Evolutionary conservation across 2,329 filamentous ascomycete genomes (phyloP).

Genomic region (Fusarium luffae): DNA sequence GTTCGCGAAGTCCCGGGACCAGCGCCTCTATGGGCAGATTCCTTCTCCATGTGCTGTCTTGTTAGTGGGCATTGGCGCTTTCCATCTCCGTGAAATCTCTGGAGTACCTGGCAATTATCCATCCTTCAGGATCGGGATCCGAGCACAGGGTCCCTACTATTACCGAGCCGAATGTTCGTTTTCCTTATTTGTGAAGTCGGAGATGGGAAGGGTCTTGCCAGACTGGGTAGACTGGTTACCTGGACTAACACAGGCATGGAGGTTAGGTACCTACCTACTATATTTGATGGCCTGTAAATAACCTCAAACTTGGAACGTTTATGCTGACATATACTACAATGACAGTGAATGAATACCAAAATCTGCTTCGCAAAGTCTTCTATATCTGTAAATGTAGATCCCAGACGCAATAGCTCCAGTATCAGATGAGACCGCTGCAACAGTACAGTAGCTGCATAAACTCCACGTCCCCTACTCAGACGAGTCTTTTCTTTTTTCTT

Average conservation of each 20-base stretch:
- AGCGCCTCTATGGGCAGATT: conserved; percentile 46
- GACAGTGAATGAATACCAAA: neutral
- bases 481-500: conserved; percentile 2
- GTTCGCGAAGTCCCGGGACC: conserved; percentile 43
- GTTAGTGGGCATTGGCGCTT: conserved; percentile 31
- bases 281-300: neutral
- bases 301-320: neutral
- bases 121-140: conserved; percentile 18
- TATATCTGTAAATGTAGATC: neutral
- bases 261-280: neutral
- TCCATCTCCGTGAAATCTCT: conserved; percentile 38
- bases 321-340: neutral
- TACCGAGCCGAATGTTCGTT: conserved; percentile 16
- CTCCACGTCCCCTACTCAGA: conserved; percentile 1
- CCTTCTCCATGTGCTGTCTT: conserved; percentile 40
- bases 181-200: conserved; percentile 6
- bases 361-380: neutral
- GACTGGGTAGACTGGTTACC: neutral
- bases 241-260: neutral
- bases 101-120: conserved; percentile 28
- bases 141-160: conserved; percentile 14
- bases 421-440: conserved; percentile 1
- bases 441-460: neutral
- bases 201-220: neutral
- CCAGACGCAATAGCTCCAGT: neutral